phyloP scores from a whole-genome alignment of 345 rosid genomes.

The Boechera stricta region DNA sequence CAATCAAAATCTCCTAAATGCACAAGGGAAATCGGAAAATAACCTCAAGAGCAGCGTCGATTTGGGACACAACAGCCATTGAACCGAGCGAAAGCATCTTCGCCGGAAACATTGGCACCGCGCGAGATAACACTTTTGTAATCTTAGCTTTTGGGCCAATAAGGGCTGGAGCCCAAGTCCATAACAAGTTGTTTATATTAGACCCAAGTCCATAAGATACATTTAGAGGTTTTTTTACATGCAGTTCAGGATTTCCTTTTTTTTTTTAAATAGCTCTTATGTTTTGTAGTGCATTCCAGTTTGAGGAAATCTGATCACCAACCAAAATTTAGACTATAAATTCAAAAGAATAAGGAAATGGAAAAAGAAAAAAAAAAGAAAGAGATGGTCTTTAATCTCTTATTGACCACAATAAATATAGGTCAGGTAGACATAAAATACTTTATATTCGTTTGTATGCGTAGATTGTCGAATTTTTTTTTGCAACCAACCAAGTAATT shows the following conservation, averaged over 20 bases:
- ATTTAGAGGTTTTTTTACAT: background rate
- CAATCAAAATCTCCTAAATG: no score
- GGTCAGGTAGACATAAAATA: constrained; percentile 19
- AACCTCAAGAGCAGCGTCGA: no score
- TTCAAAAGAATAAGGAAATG: background rate
- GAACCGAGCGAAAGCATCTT: background rate
- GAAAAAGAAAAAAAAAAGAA: background rate
- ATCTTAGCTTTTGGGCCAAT: background rate
- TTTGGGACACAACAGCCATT: background rate
- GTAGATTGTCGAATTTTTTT: background rate
- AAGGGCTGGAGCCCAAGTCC: background rate
- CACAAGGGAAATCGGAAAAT: no score
- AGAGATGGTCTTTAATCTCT: constrained; percentile 9
- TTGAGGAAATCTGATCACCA: background rate
- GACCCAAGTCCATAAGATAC: background rate
- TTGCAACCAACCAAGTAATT: background rate
- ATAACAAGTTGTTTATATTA: background rate
- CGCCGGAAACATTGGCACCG: background rate
- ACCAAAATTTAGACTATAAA: background rate
- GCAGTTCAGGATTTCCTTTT: background rate
- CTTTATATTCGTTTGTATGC: background rate
- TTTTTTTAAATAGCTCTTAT: background rate
- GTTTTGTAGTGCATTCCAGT: background rate
- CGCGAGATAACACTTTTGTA: background rate
- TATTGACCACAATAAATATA: constrained; percentile 25